Base-by-base conservation (phyloP, 202 grass and related monocot species). In the Musa balbisiana region DNA sequence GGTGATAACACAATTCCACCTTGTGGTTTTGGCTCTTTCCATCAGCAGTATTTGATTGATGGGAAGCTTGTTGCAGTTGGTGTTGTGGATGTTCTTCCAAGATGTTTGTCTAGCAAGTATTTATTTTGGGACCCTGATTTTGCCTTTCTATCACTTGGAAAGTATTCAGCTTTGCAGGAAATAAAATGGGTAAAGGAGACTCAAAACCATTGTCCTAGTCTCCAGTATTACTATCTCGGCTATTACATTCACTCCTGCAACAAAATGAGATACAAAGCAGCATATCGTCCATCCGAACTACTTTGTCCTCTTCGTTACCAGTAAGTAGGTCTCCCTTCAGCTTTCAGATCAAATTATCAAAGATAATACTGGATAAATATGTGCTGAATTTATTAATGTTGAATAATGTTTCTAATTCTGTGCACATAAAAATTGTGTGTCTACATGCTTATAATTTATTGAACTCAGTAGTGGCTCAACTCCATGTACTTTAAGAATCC, bases 191-290 rank as follows among this genome's bases (percentile, higher is more conserved):
- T 98, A 20, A 93, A 84, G 78, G 86, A 85, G 80, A 77, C 85
- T 75, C 84, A 85, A 55, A 76, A 74, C 26, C 79, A 75, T 65
- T 92, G 90, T 66, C 90, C 82, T 71, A 85, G 53, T 75, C 81
- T 98, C 80, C 88, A 94, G 87, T 92, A 90, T 62, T 98, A 98
- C 74, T 98, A 98, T 80, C 91, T 98, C 66, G 95, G 95, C 83
- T 98, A 92, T 84, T 98, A 94, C 67, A 90, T 98, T 79, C 95
- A 98, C 79, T 92, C 95, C 59, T 98, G 95, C 87, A 86, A 77
- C 80, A 98, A 98, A 84, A 98, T 98, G 95, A 89, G 89, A 86
- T 98, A 98, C 69, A 98, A 98, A 86, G 95, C 95, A 55, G 83
- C 88, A 60, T 98, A 98, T 73, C 83, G 82, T 84, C 95, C 95